phyloP scores from a whole-genome alignment of 371 early-diverging fungal species.

The Mortierella sp. region DNA sequence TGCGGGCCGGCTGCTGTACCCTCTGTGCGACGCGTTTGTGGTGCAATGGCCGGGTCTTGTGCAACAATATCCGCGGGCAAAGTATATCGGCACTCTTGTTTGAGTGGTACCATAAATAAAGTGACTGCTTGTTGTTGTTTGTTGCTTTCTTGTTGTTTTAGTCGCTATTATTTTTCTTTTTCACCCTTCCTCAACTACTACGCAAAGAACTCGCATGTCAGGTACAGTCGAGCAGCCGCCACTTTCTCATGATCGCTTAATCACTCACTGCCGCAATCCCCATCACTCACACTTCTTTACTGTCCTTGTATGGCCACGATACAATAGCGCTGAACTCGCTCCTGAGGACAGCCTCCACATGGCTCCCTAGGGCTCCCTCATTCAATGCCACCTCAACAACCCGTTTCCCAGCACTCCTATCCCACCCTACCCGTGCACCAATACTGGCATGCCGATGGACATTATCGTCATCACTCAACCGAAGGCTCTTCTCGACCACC shows the following conservation, averaged over 20 bases:
- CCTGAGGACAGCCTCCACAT: slow-evolving; percentile 3
- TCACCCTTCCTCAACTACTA: background rate
- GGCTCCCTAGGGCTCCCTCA: background rate
- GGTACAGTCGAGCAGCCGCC: background rate
- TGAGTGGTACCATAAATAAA: slow-evolving; percentile 35
- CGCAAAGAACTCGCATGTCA: background rate
- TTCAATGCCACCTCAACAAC: background rate
- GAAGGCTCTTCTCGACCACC: slow-evolving; percentile 30
- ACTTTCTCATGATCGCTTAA: background rate
- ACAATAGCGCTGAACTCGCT: slow-evolving; percentile 27
- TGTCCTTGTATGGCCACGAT: background rate
- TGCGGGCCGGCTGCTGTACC: slow-evolving; percentile 87
- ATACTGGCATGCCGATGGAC: background rate
- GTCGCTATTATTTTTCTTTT: background rate
- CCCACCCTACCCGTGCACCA: background rate
- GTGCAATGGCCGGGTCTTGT: slow-evolving; percentile 92
- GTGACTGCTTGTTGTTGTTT: slow-evolving; percentile 23
- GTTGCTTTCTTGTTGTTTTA: background rate
- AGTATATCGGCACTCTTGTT: slow-evolving; percentile 83
- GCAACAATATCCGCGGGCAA: slow-evolving; percentile 70
- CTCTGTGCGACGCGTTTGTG: slow-evolving; percentile 85
- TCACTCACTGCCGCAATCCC: background rate
- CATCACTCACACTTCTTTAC: background rate
- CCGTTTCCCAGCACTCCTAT: background rate
- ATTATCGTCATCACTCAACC: background rate